These are phyloP conservation scores for Clitopilus passeckerianus DNA, from an alignment of 768 basidiomycete genomes.

Conservation along the genomic window DNA sequence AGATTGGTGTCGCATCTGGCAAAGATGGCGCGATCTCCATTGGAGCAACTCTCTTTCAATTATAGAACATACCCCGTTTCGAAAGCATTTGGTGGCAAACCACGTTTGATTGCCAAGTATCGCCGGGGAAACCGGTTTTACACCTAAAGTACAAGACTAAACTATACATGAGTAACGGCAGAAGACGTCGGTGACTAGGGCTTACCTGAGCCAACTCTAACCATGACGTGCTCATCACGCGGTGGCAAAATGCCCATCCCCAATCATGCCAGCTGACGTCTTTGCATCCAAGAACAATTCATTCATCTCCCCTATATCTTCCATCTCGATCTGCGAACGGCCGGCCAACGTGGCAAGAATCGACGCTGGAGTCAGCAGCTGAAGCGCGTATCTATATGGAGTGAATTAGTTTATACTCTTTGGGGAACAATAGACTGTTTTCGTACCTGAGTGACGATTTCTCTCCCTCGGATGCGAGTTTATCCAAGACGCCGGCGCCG, in stretches of 20 bases:
- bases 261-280: conserved; percentile 58
- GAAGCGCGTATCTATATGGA: conserved; percentile 73
- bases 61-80: not conserved
- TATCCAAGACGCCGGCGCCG: conserved; percentile 71
- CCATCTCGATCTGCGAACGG: conserved; percentile 73
- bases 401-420: not conserved
- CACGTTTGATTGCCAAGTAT: not conserved
- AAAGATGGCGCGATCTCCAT: not conserved
- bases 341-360: conserved; percentile 80
- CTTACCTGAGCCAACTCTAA: not conserved
- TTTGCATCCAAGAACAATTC: conserved; percentile 96
- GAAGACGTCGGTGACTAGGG: not conserved
- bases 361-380: conserved; percentile 85
- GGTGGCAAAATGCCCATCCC: conserved; percentile 16
- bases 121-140: not conserved
- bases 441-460: conserved; percentile 72
- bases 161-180: not conserved
- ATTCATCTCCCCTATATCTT: conserved; percentile 92
- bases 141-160: not conserved
- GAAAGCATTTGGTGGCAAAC: not conserved
- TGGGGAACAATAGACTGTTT: conserved; percentile 1
- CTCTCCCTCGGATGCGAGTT: conserved; percentile 77
- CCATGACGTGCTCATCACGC: not conserved
- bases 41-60: not conserved
- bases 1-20: no score